Evolutionary conservation across 805 yeast species (phyloP), one percentile per base, ranked within the genome.

Genomic region (Scheffersomyces ergatensis): DNA sequence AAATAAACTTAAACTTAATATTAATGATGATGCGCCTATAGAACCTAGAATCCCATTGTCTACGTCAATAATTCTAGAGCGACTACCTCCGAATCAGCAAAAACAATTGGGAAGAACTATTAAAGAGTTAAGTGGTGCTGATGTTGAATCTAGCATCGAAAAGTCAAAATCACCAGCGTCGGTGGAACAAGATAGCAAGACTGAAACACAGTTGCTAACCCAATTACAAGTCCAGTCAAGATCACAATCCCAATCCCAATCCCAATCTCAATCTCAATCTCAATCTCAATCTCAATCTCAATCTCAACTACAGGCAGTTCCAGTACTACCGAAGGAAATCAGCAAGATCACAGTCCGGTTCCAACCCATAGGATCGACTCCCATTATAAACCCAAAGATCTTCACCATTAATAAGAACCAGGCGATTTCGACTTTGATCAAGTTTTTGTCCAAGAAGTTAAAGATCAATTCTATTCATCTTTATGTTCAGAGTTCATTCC

Each of bases 321-420:
- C n/a, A 11, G 14, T 11, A 11, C 5, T 26, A 11, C 5, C 25
- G 11, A 7, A 8, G 25, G 25, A 23, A 23, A 23, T 11, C 13
- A 44, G 33, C 5, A 74, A 71, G 48, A 60, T 80, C 13, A 69
- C 76, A 1, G 61, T 81, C 7, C 57, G 86, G 26, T 77, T 83
- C 50, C 77, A 74, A 45, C 74, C 87, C 2, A 76, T 82, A 25
- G 87, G 87, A 0, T 73, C 84, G 0, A 68, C 80, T 0, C 74
- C 76, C 1, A 62, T 65, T 3, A 61, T 82, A 3, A 60, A 54
- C 1, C 85, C 85, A 0, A 60, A 67, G 2, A 65, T 76, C 1
- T 80, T 76, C 52, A 72, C 69, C 43, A 76, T 78, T 2, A 69
- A 78, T 12, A 54, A 67, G 17, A 60, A 63, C 23, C 80, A 75